Percentiles rank a stretch among this genome's conserved stretches.
Evolutionary conservation across 2,329 filamentous ascomycete species (phyloP).

Genomic region (Dactylellina drechsleri): DNA sequence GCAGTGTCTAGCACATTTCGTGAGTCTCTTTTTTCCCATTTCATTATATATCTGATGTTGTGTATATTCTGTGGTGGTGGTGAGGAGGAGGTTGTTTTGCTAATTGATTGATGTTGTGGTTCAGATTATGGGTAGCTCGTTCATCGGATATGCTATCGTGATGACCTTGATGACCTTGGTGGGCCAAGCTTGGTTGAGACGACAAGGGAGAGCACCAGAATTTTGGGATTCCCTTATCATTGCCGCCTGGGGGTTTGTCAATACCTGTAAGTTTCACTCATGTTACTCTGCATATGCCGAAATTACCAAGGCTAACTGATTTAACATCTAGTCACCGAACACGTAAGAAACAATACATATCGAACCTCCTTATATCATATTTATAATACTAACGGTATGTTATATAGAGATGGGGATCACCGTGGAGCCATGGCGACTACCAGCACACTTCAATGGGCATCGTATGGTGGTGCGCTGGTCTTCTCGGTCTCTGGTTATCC

Average conservation of each 20-base stretch:
- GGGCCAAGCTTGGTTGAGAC: constrained; percentile 85
- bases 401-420: constrained; percentile 76
- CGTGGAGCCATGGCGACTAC: constrained; percentile 92
- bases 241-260: constrained; percentile 90
- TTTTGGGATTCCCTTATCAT: constrained; percentile 95
- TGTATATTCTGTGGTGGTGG: too few species aligned
- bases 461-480: constrained; percentile 94
- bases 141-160: constrained; percentile 91
- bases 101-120: background rate
- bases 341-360: constrained; percentile 61
- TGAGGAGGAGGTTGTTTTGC: background rate
- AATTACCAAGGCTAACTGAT: background rate
- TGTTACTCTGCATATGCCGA: background rate
- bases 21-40: constrained; percentile 30
- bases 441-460: constrained; percentile 99
- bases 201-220: constrained; percentile 87
- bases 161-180: constrained; percentile 86
- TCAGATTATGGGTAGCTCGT: constrained; percentile 91
- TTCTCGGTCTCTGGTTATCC: constrained; percentile 92
- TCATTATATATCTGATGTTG: too few species aligned
- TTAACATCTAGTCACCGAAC: constrained; percentile 75
- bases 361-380: too few species aligned
- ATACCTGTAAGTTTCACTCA: constrained; percentile 70
- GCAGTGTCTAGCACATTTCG: constrained; percentile 91
- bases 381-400: constrained; percentile 3